A percentile compares a stretch with the other conserved stretches of the same genome.
Conservation (phyloP, 352 stramenopile genomes). For the Aphanomyces invadans region DNA sequence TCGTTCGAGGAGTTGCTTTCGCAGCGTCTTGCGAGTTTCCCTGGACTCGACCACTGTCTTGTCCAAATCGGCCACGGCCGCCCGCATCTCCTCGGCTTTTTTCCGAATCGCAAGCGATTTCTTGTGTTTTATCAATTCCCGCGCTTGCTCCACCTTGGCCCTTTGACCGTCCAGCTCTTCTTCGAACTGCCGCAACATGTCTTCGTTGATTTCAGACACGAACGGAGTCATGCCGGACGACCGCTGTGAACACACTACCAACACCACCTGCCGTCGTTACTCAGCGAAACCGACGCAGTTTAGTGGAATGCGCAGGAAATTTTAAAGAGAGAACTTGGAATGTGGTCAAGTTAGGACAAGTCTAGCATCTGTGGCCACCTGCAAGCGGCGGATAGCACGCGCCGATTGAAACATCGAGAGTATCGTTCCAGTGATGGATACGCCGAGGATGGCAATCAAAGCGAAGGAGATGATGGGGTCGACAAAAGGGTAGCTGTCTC, state of each 20-base stretch:
- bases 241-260: not conserved
- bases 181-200: conserved; percentile 4
- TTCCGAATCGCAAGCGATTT: not conserved
- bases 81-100: not conserved
- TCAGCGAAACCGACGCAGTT: no score
- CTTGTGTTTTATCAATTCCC: not conserved
- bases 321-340: no score
- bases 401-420: no score
- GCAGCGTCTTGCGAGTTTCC: conserved; percentile 1
- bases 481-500: no score
- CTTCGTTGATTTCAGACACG: conserved; percentile 3
- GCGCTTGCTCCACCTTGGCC: conserved; percentile 3
- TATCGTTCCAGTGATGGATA: no score
- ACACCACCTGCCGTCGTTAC: no score
- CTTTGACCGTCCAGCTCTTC: conserved; percentile 1
- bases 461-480: no score
- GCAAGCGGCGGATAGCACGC: no score
- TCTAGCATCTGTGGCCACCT: no score
- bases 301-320: no score
- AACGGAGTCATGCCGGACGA: not conserved
- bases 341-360: no score
- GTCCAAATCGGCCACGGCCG: not conserved
- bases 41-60: not conserved
- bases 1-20: not conserved
- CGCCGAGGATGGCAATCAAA: no score